Percentiles rank a stretch among this genome's conserved stretches.
phyloP scores from a whole-genome alignment of 2,329 filamentous ascomycete species.

The Moelleriella libera region DNA sequence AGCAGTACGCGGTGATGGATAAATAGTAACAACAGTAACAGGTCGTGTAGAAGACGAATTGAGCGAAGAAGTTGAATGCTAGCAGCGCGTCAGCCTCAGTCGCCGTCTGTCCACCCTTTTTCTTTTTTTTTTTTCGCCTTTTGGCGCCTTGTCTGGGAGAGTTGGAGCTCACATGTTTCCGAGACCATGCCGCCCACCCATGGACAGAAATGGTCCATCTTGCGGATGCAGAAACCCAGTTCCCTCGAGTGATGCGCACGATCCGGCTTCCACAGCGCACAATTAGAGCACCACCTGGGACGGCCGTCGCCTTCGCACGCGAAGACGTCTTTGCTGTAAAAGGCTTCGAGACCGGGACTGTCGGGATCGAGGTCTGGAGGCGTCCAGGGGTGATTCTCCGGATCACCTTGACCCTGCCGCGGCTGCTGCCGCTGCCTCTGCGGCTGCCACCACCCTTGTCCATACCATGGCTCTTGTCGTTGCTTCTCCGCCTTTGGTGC shows the following conservation, averaged over 20 bases:
- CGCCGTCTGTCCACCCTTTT: too few relatives aligned
- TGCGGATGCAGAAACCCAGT: conserved; percentile 64
- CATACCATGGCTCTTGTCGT: conserved; percentile 1
- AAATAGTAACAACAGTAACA: conserved; percentile 53
- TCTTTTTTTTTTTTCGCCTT: too few relatives aligned
- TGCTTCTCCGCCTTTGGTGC: conserved; percentile 13
- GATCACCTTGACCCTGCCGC: conserved; percentile 10
- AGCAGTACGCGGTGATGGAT: conserved; percentile 47
- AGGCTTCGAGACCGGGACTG: conserved; percentile 55
- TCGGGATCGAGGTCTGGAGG: conserved; percentile 37
- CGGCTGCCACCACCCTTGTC: too few relatives aligned
- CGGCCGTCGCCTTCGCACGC: conserved; percentile 70
- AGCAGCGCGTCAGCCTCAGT: neutral
- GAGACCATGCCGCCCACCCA: conserved; percentile 92
- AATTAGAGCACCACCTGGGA: conserved; percentile 78
- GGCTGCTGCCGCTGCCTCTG: neutral
- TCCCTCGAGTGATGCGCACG: conserved; percentile 78
- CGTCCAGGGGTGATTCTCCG: conserved; percentile 14
- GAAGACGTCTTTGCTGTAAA: conserved; percentile 74
- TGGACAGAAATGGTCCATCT: conserved; percentile 94
- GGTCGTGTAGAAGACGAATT: conserved; percentile 65
- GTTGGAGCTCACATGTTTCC: conserved; percentile 47
- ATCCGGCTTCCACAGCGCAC: conserved; percentile 78
- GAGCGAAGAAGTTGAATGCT: conserved; percentile 85
- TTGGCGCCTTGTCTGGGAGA: neutral